Evolutionary conservation across 2,329 filamentous ascomycete genomes (phyloP).

Genomic region (Pseudogymnoascus verrucosus): DNA sequence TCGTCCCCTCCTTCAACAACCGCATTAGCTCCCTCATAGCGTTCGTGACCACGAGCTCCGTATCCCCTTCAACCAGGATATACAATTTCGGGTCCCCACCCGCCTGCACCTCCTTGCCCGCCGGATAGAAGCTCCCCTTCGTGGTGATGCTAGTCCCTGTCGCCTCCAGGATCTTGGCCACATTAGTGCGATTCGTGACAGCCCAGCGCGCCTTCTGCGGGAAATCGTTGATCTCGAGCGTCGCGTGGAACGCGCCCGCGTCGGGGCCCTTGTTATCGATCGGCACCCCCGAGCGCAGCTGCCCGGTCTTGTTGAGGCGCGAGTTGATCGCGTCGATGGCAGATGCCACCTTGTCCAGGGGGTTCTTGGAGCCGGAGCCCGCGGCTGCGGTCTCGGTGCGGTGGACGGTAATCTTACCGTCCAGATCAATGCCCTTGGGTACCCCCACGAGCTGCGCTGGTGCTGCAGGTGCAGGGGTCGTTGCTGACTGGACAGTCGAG

Average conservation of each 20-base stretch:
- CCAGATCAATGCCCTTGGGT: slow-evolving; percentile 51
- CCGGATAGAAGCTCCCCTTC: slow-evolving; percentile 82
- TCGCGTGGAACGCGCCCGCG: slow-evolving; percentile 92
- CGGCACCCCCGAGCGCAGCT: slow-evolving; percentile 83
- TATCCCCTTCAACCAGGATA: slow-evolving; percentile 95
- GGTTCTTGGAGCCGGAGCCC: slow-evolving; percentile 43
- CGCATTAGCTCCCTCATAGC: slow-evolving; percentile 87
- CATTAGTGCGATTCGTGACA: slow-evolving; percentile 96
- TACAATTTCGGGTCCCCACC: slow-evolving; percentile 88
- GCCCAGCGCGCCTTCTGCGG: slow-evolving; percentile 98
- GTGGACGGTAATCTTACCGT: slow-evolving; percentile 65
- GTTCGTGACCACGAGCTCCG: slow-evolving; percentile 81
- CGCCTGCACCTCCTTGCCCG: slow-evolving; percentile 70
- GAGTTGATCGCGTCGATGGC: slow-evolving; percentile 87
- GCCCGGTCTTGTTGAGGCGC: slow-evolving; percentile 79
- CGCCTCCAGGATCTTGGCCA: slow-evolving; percentile 92
- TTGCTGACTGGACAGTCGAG: slow-evolving; percentile 54
- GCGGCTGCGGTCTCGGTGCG: slow-evolving; percentile 53
- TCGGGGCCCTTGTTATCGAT: slow-evolving; percentile 99
- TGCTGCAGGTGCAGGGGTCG: slow-evolving; percentile 29
- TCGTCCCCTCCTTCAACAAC: slow-evolving; percentile 79
- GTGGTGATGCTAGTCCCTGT: slow-evolving; percentile 96
- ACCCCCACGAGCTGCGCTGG: slow-evolving; percentile 34
- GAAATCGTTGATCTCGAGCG: slow-evolving; percentile 98
- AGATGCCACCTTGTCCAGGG: slow-evolving; percentile 80